Evolutionary conservation across 768 basidiomycete species (phyloP).

Genomic region (Suillus hirtellus): DNA sequence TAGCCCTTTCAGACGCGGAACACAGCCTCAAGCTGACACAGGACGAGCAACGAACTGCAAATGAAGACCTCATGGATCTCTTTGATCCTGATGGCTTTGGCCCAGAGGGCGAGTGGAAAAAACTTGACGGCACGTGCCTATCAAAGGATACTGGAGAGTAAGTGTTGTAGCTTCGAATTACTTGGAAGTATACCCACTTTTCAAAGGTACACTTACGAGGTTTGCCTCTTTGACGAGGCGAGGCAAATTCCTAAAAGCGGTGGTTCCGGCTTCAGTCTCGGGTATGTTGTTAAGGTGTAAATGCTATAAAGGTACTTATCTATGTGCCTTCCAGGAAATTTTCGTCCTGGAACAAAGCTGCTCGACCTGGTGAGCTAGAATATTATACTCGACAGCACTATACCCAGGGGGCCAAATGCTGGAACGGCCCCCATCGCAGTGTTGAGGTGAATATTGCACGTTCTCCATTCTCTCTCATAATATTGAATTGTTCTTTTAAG

Average conservation of each 20-base stretch:
- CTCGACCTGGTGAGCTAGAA: slow-evolving; percentile 58
- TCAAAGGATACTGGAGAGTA: slow-evolving; percentile 88
- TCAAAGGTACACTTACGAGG: slow-evolving; percentile 86
- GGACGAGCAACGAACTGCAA: slow-evolving; percentile 53
- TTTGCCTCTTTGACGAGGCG: slow-evolving; percentile 88
- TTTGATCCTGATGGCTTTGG: slow-evolving; percentile 72
- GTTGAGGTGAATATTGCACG: slow-evolving; percentile 56
- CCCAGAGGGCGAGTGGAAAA: slow-evolving; percentile 91
- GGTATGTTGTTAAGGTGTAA: slow-evolving; percentile 52
- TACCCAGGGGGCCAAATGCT: slow-evolving; percentile 83
- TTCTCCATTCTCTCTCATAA: not conserved
- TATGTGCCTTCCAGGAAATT: slow-evolving; percentile 55
- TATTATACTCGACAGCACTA: slow-evolving; percentile 87
- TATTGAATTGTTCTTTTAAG: slow-evolving; percentile 38
- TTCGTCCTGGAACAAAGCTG: slow-evolving; percentile 71
- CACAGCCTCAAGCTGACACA: slow-evolving; percentile 51
- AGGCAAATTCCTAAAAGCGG: slow-evolving; percentile 87
- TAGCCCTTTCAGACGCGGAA: slow-evolving; percentile 65
- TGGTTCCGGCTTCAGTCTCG: slow-evolving; percentile 73
- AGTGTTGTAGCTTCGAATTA: slow-evolving; percentile 35
- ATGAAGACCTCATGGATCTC: slow-evolving; percentile 62
- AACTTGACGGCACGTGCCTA: slow-evolving; percentile 80
- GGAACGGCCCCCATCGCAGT: slow-evolving; percentile 93
- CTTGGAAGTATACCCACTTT: not conserved
- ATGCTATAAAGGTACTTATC: not conserved